phyloP scores from a whole-genome alignment of 176 grass and related monocot species.

The Neostapfia colusana region DNA sequence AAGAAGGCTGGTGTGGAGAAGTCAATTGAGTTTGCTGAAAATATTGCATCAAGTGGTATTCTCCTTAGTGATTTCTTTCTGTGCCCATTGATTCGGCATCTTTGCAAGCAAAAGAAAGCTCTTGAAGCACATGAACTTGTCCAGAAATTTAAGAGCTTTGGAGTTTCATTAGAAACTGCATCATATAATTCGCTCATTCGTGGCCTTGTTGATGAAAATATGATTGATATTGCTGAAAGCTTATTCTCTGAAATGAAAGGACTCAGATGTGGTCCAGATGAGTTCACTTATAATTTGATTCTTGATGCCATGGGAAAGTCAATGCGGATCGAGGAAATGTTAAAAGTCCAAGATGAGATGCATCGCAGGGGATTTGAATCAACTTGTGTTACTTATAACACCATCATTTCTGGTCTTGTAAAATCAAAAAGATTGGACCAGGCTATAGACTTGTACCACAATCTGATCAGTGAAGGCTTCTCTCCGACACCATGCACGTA shows the following conservation, averaged over 20 bases:
- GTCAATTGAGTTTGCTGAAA: slow-evolving; percentile 73
- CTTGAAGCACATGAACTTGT: slow-evolving; percentile 62
- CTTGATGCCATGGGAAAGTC: slow-evolving; percentile 87
- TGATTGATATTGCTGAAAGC: slow-evolving; percentile 52
- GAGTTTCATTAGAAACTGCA: slow-evolving; percentile 51
- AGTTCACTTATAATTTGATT: slow-evolving; percentile 78
- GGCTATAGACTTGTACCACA: slow-evolving; percentile 77
- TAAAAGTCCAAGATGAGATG: slow-evolving; percentile 81
- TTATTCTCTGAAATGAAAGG: slow-evolving; percentile 81
- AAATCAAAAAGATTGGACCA: slow-evolving; percentile 66
- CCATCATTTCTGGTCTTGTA: slow-evolving; percentile 85
- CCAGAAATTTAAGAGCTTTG: slow-evolving; percentile 62
- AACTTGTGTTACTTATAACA: slow-evolving; percentile 82
- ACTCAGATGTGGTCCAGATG: slow-evolving; percentile 62
- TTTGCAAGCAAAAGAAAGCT: slow-evolving; percentile 74
- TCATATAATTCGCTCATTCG: slow-evolving; percentile 80
- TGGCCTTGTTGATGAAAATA: slow-evolving; percentile 68
- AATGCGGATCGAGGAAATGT: slow-evolving; percentile 68
- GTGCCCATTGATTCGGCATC: slow-evolving; percentile 78
- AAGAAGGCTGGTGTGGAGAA: slow-evolving; percentile 68
- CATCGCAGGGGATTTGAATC: slow-evolving; percentile 59
- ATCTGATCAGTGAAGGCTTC: slow-evolving; percentile 64
- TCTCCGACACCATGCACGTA: slow-evolving; percentile 80
- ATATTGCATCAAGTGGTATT: slow-evolving; percentile 46
- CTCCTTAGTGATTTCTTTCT: slow-evolving; percentile 72